Percentiles rank a stretch among this genome's conserved stretches.
phyloP scores from a whole-genome alignment of 2,329 filamentous ascomycete species.

The Hypoxylon sp. region DNA sequence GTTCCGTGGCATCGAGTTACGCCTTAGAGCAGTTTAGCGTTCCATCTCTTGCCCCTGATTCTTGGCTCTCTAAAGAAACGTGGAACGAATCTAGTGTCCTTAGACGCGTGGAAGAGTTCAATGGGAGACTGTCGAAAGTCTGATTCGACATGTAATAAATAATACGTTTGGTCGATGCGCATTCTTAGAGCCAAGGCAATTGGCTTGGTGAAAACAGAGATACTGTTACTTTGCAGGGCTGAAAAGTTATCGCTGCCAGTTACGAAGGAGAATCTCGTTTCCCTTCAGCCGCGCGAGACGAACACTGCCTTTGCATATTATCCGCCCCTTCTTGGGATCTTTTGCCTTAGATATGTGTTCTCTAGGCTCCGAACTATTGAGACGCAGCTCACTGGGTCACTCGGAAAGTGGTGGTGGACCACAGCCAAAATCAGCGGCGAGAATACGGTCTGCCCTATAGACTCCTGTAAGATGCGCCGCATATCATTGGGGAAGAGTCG shows the following conservation, averaged over 20 bases:
- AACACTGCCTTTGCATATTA: constrained; percentile 24
- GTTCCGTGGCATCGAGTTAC: not conserved
- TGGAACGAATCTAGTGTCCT: not conserved
- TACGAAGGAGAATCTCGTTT: not conserved
- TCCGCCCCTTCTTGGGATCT: constrained; percentile 22
- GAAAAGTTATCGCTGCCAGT: not conserved
- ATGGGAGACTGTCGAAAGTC: not conserved
- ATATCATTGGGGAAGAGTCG: constrained; percentile 25
- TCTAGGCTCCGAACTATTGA: constrained; percentile 23
- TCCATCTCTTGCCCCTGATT: not conserved
- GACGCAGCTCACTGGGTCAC: constrained; percentile 28
- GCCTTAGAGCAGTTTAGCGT: not conserved
- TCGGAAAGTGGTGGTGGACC: constrained; percentile 26
- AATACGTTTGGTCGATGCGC: not conserved
- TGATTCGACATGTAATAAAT: not conserved
- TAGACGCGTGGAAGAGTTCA: not conserved
- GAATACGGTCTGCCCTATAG: constrained; percentile 28
- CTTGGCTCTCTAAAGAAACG: not conserved
- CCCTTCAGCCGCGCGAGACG: not conserved
- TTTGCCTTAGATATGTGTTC: constrained; percentile 26
- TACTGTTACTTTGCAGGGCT: too few relatives aligned
- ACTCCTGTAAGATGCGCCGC: constrained; percentile 28
- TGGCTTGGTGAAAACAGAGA: too few relatives aligned
- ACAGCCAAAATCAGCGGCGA: constrained; percentile 23
- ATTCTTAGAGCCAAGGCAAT: too few relatives aligned